These are phyloP conservation scores for Alternaria atra DNA, from an alignment of 2,329 filamentous ascomycete genomes.

Conservation along the genomic window DNA sequence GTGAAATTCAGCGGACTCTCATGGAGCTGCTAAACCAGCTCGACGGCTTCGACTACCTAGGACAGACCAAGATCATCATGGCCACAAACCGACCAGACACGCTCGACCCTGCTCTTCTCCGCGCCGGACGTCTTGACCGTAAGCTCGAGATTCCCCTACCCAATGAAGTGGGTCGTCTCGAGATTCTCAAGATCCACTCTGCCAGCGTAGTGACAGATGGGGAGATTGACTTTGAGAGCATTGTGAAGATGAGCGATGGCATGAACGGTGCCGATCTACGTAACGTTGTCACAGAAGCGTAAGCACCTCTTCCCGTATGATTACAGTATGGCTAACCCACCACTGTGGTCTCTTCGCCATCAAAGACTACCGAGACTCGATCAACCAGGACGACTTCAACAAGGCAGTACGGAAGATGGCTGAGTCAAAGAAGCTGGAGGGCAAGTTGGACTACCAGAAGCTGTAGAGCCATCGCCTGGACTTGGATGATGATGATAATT, in stretches of 20 bases:
- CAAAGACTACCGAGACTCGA: conserved; percentile 94
- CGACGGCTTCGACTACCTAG: conserved; percentile 98
- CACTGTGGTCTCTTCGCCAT: conserved; percentile 90
- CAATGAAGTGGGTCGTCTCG: conserved; percentile 93
- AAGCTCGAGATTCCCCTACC: conserved; percentile 98
- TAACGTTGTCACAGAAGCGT: conserved; percentile 99
- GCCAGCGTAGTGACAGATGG: conserved; percentile 86
- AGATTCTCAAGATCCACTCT: conserved; percentile 98
- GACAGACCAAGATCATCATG: conserved; percentile 99
- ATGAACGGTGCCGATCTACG: conserved; percentile 96
- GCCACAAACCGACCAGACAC: conserved; percentile 97
- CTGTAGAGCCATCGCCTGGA: conserved; percentile 63
- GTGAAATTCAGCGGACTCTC: conserved; percentile 96
- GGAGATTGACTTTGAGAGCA: conserved; percentile 97
- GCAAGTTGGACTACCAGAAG: conserved; percentile 98
- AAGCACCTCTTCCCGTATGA: conserved; percentile 56
- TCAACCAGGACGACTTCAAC: conserved; percentile 99
- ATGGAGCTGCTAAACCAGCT: conserved; percentile 99
- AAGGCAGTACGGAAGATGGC: conserved; percentile 98
- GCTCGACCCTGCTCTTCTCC: conserved; percentile 88
- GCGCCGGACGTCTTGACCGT: conserved; percentile 91
- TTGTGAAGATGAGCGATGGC: conserved; percentile 99
- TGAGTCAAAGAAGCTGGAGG: conserved; percentile 97
- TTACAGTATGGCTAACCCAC: conserved; percentile 34
- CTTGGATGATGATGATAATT: conserved; percentile 20